These are phyloP conservation scores for Setaria italica DNA, from an alignment of 202 grass and related monocot species.

Conservation along the genomic window DNA sequence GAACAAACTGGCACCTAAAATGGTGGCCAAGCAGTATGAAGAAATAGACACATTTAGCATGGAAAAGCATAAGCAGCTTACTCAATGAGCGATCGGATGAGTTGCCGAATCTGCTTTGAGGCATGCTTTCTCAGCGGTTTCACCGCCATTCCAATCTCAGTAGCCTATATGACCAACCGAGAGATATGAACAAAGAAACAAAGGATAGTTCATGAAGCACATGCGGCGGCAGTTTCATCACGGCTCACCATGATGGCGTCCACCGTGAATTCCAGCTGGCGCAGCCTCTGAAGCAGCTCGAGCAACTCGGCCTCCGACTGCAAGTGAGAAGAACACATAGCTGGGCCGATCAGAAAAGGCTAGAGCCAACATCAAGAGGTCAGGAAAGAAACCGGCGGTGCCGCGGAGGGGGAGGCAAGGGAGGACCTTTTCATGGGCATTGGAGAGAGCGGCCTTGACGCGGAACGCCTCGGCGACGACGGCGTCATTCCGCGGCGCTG, in stretches of 20 bases:
- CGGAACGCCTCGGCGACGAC: slow-evolving; percentile 60
- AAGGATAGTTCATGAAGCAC: slow-evolving; percentile 18
- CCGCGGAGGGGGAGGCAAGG: background rate
- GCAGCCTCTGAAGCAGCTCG: slow-evolving; percentile 62
- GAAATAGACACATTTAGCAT: background rate
- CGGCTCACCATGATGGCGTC: slow-evolving; percentile 66
- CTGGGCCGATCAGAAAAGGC: slow-evolving; percentile 14
- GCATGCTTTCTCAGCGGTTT: slow-evolving; percentile 58
- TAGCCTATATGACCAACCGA: slow-evolving; percentile 57
- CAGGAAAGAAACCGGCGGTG: background rate
- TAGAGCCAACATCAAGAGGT: background rate
- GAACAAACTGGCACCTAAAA: background rate
- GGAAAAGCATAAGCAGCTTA: slow-evolving; percentile 38
- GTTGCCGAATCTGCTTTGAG: slow-evolving; percentile 77
- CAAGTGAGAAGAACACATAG: slow-evolving; percentile 3
- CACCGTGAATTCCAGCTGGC: slow-evolving; percentile 70
- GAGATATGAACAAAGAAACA: slow-evolving; percentile 37
- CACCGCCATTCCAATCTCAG: slow-evolving; percentile 81
- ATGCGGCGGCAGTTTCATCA: slow-evolving; percentile 5
- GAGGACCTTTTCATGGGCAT: slow-evolving; percentile 52
- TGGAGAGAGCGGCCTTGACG: slow-evolving; percentile 65
- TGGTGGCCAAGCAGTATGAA: background rate
- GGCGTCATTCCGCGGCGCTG: background rate
- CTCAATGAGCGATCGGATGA: slow-evolving; percentile 75
- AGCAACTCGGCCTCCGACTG: slow-evolving; percentile 79